Evolutionary conservation across 352 stramenopile genomes (phyloP), one percentile per base, ranked within the genome.

Genomic region (Pythium monospermum): DNA sequence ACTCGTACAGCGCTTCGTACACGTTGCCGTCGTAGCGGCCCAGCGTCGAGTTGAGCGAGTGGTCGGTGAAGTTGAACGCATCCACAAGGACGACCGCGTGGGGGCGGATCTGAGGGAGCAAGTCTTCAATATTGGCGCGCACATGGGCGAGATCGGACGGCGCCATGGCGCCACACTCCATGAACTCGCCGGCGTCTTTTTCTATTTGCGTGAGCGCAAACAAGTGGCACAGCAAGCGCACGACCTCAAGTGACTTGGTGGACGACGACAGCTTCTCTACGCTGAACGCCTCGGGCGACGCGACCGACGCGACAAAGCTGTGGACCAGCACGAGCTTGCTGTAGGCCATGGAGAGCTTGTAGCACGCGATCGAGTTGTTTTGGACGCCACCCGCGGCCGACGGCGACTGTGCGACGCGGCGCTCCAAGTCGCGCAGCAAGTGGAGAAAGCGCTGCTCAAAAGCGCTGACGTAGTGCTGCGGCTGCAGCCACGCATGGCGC

Each of bases 201-300:
- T 94, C 81, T 16, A 94, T 54, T 37, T 88, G 67, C 25, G 74
- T 83, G 38, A 95, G 68, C 23, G 72, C 81, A 52, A 94, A 93
- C 7, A 95, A 54, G 31, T 73, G 64, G 53, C 73, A 80, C 28
- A 94, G 66, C 32, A 75, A 49, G 7, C 69, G 67, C 45, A 91
- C 53, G 18, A 85, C 75, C 6, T 65, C 55, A 37, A 71, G 31
- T n/a, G n/a, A n/a, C 27, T 62, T 44, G 26, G 49, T 28, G 2
- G 57, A 33, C 1, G 43, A 63, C 26, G 65, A 68, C 27, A 75
- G 39, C 23, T 53, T 44, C 36, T 76, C 68, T 26, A 48, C 46
- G 10, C 44, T 71, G 26, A 83, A 64, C 11, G 64, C 32, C 19
- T 38, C 30, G 3, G 61, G 49, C 12, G 61, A 68, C 15, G 54